A percentile compares a stretch with the other conserved stretches of the same genome.
These are phyloP conservation scores for Solioccasus polychromus DNA, from an alignment of 768 basidiomycete species.

Conservation along the genomic window DNA sequence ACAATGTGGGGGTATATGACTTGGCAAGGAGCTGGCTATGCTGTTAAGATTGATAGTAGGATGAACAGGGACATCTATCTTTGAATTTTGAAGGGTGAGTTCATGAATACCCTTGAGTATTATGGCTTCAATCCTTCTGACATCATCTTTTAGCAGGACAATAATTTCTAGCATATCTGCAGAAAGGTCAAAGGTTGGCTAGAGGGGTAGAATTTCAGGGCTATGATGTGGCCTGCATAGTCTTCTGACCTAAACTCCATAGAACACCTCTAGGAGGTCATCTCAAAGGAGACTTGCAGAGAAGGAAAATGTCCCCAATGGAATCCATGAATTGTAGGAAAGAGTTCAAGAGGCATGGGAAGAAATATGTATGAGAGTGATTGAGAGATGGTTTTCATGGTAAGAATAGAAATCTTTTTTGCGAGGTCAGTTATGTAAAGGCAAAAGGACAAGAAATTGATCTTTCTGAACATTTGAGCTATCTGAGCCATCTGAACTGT, in stretches of 20 bases:
- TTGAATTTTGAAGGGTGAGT: slow-evolving; percentile 4
- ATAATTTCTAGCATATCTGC: neutral
- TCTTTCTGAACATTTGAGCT: too few species aligned
- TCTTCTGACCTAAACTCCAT: neutral
- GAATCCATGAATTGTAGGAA: neutral
- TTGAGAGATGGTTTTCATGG: neutral
- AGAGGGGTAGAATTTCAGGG: neutral
- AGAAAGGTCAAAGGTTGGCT: neutral
- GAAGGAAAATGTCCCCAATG: neutral
- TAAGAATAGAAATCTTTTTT: too few species aligned
- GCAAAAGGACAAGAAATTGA: too few species aligned
- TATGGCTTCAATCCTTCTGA: neutral
- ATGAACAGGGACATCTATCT: neutral
- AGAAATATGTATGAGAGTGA: neutral
- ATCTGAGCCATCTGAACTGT: too few species aligned
- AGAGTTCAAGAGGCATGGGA: neutral
- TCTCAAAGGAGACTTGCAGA: neutral
- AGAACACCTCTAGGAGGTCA: neutral
- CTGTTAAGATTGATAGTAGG: neutral
- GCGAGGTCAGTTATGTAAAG: too few species aligned
- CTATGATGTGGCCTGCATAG: neutral
- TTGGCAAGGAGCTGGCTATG: neutral
- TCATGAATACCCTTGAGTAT: neutral
- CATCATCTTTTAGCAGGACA: slow-evolving; percentile 4
- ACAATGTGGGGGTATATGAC: too few species aligned